Evolutionary conservation across 805 yeast genomes (phyloP).

Genomic region (Saccharomycopsis amapae): DNA sequence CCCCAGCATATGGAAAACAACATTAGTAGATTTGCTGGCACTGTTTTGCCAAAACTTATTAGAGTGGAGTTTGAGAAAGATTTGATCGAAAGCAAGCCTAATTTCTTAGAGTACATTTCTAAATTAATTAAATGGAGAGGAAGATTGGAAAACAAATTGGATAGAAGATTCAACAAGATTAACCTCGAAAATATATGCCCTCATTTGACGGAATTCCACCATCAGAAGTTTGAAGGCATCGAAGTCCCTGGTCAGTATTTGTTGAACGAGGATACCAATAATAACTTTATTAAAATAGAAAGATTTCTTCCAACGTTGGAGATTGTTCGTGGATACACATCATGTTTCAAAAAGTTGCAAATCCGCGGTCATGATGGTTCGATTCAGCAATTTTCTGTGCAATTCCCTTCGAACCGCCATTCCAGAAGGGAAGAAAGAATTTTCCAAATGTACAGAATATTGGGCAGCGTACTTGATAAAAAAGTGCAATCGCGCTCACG

Average conservation of each 20-base stretch:
- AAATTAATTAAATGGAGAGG: conserved; percentile 89
- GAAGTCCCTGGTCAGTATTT: conserved; percentile 97
- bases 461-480: conserved; percentile 70
- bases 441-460: conserved; percentile 81
- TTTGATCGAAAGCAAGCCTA: conserved; percentile 80
- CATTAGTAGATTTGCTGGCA: conserved; percentile 83
- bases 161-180: conserved; percentile 69
- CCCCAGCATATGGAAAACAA: conserved; percentile 91
- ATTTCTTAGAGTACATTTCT: conserved; percentile 75
- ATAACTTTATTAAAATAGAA: conserved; percentile 86
- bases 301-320: conserved; percentile 86
- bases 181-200: conserved; percentile 88
- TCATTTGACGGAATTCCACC: conserved; percentile 93
- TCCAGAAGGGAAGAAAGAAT: conserved; percentile 94
- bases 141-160: conserved; percentile 83
- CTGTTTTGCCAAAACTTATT: conserved; percentile 81
- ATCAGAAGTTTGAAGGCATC: conserved; percentile 94
- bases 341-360: conserved; percentile 81
- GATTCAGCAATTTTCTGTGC: conserved; percentile 86
- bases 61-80: conserved; percentile 88
- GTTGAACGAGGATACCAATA: conserved; percentile 75
- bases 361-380: conserved; percentile 93
- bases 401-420: conserved; percentile 95
- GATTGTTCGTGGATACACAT: conserved; percentile 79
- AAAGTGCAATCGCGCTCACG: conserved; percentile 86